Conservation (phyloP, 2,329 filamentous ascomycete species). For the Thelonectria blattea region DNA sequence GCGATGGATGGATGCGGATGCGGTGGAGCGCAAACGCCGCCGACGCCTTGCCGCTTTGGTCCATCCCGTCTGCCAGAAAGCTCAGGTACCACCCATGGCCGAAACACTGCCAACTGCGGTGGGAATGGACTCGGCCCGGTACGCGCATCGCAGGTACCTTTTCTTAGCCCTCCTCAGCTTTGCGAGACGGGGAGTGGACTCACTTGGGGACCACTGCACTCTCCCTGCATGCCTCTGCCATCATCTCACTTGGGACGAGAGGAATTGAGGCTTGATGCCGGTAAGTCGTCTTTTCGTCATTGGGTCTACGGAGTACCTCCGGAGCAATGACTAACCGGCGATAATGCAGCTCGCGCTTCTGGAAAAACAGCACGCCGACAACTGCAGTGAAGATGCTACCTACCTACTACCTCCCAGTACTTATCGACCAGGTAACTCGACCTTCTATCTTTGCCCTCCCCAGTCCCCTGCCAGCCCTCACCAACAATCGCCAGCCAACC, state of each 20-base stretch:
- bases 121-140: conserved; percentile 16
- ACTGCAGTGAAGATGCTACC: too few species aligned
- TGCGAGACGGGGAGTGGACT: neutral
- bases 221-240: conserved; percentile 12
- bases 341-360: neutral
- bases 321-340: too few species aligned
- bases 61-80: conserved; percentile 7
- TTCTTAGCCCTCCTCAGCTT: neutral
- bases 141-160: conserved; percentile 11
- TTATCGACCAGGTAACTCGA: neutral
- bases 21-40: conserved; percentile 20
- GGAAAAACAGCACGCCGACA: too few species aligned
- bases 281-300: too few species aligned
- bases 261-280: too few species aligned
- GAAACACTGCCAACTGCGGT: conserved; percentile 13
- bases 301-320: too few species aligned
- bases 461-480: too few species aligned
- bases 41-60: conserved; percentile 24
- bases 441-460: too few species aligned
- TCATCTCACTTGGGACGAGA: too few species aligned
- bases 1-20: neutral
- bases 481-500: neutral
- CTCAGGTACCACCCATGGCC: conserved; percentile 16
- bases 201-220: neutral
- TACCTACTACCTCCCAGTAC: neutral